phyloP scores from a whole-genome alignment of 1,284 basidiomycete genomes.

The Ceratobasidium sp. region DNA sequence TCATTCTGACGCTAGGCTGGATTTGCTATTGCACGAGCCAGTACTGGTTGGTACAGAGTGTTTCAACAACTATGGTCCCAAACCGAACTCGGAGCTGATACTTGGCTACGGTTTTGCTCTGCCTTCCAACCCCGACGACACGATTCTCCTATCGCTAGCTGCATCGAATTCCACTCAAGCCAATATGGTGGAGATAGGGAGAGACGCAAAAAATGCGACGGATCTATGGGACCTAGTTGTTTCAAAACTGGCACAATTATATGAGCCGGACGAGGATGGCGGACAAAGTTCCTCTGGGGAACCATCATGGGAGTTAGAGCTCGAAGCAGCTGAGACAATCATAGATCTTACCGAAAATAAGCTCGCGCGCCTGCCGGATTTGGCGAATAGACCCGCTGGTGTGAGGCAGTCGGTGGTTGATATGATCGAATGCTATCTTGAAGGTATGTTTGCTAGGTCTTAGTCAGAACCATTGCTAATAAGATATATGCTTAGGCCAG shows the following conservation, averaged over 20 bases:
- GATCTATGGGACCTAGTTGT: constrained; percentile 71
- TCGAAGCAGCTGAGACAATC: constrained; percentile 64
- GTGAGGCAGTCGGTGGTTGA: constrained; percentile 50
- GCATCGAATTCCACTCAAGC: constrained; percentile 54
- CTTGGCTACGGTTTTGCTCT: constrained; percentile 90
- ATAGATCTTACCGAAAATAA: constrained; percentile 73
- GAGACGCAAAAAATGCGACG: constrained; percentile 51
- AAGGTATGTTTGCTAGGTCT: constrained; percentile 44
- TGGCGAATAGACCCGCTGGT: constrained; percentile 50
- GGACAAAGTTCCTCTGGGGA: constrained; percentile 54
- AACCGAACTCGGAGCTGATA: constrained; percentile 88
- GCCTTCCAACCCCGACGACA: constrained; percentile 83
- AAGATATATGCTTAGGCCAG: constrained; percentile 45
- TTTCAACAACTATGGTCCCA: constrained; percentile 91
- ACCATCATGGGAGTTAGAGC: constrained; percentile 67
- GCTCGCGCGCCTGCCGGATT: constrained; percentile 65
- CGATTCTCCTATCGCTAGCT: constrained; percentile 82
- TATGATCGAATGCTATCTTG: constrained; percentile 50
- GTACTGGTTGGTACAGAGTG: constrained; percentile 69
- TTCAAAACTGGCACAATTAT: constrained; percentile 58
- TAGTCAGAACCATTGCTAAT: constrained; percentile 5
- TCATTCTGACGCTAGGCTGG: constrained; percentile 29
- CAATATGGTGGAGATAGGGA: constrained; percentile 73
- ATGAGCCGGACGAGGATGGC: constrained; percentile 52
- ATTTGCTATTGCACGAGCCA: constrained; percentile 64